Conservation (phyloP, 805 yeast genomes). For the Groenewaldozyma salmanticensis region DNA sequence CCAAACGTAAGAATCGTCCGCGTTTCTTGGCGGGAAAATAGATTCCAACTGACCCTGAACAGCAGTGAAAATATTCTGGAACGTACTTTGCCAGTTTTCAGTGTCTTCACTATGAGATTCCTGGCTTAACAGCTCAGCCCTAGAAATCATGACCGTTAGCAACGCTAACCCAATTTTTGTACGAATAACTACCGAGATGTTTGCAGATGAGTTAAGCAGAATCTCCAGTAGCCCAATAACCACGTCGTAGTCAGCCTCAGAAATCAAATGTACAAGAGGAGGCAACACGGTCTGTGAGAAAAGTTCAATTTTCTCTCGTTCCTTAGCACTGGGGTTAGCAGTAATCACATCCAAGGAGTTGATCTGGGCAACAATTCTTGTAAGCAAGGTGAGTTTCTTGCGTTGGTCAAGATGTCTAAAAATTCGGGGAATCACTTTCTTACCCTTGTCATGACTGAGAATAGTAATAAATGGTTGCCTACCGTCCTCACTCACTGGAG, state of each 20-base stretch:
- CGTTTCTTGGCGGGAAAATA: slow-evolving; percentile 64
- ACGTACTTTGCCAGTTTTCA: slow-evolving; percentile 67
- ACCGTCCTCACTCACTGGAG: slow-evolving; percentile 43
- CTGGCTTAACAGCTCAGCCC: slow-evolving; percentile 87
- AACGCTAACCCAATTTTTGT: slow-evolving; percentile 79
- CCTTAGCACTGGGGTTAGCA: slow-evolving; percentile 35
- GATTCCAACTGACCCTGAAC: slow-evolving; percentile 67
- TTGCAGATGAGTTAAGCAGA: slow-evolving; percentile 60
- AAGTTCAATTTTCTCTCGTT: slow-evolving; percentile 55
- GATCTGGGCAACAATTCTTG: slow-evolving; percentile 69
- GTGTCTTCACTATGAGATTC: slow-evolving; percentile 43
- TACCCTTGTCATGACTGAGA: slow-evolving; percentile 75
- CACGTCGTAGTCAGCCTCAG: slow-evolving; percentile 71
- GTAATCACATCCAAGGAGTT: slow-evolving; percentile 68
- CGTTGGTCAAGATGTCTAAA: slow-evolving; percentile 72
- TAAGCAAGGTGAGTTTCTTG: slow-evolving; percentile 66
- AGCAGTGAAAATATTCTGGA: slow-evolving; percentile 70
- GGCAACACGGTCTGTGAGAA: slow-evolving; percentile 78
- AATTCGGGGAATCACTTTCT: slow-evolving; percentile 79
- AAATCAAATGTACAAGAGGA: slow-evolving; percentile 70
- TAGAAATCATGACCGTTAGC: slow-evolving; percentile 79
- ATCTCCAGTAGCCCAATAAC: slow-evolving; percentile 67
- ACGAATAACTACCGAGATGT: slow-evolving; percentile 34
- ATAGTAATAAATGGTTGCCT: slow-evolving; percentile 77
- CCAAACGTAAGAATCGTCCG: slow-evolving; percentile 84